These are phyloP conservation scores for Arabis alpina DNA, from an alignment of 345 rosid species.

Conservation along the genomic window DNA sequence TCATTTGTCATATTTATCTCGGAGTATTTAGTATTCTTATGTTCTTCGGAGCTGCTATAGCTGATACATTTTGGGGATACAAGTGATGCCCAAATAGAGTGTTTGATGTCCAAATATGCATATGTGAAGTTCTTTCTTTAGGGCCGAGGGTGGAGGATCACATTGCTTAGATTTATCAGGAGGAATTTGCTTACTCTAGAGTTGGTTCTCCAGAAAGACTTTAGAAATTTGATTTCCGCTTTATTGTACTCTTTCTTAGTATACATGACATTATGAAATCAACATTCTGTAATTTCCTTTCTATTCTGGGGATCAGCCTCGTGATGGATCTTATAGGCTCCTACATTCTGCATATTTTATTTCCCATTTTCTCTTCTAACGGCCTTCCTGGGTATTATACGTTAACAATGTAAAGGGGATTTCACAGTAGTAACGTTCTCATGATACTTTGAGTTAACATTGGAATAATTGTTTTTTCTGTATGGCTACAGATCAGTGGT, in stretches of 20 bases:
- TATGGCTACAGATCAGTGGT: constrained; percentile 62
- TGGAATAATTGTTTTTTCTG: neutral
- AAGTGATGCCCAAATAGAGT: constrained; percentile 13
- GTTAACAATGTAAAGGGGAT: constrained; percentile 4
- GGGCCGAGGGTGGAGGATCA: constrained; percentile 3
- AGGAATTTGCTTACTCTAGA: constrained; percentile 7
- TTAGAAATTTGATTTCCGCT: constrained; percentile 3
- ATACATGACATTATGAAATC: constrained; percentile 25
- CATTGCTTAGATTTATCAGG: neutral
- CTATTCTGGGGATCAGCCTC: constrained; percentile 14
- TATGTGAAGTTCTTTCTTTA: constrained; percentile 23
- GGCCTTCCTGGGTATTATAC: constrained; percentile 4
- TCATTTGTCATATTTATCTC: constrained; percentile 29
- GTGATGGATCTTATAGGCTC: constrained; percentile 23
- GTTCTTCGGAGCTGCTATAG: constrained; percentile 8
- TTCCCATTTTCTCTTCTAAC: constrained; percentile 20
- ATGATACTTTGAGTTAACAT: constrained; percentile 27
- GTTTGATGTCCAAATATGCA: constrained; percentile 27
- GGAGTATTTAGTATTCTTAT: constrained; percentile 24
- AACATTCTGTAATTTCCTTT: constrained; percentile 12
- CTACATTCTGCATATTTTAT: constrained; percentile 17
- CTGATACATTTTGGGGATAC: constrained; percentile 23
- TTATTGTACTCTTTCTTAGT: constrained; percentile 6
- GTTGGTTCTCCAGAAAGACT: constrained; percentile 24
- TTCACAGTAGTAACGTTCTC: constrained; percentile 22